A percentile compares a stretch with the other conserved stretches of the same genome.
Conservation (phyloP, 208 protist species). For the Trypanosoma platydactyli region DNA sequence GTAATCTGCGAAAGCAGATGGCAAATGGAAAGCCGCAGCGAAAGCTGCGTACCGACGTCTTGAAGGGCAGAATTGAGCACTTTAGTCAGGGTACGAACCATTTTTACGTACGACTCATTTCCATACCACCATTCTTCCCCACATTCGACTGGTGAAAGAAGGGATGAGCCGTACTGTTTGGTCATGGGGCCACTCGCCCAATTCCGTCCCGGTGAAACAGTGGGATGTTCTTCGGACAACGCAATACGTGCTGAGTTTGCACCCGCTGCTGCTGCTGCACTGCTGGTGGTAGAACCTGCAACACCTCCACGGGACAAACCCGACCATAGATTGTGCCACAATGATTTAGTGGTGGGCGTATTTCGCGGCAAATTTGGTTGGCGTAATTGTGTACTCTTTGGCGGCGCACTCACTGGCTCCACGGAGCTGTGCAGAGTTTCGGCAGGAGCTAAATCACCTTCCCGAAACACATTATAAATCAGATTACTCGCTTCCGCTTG, state of each 20-base stretch:
- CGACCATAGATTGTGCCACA: constrained; percentile 9
- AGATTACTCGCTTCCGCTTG: not conserved
- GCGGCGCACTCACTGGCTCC: not conserved
- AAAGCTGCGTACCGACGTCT: constrained; percentile 34
- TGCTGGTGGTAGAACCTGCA: not conserved
- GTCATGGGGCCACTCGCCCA: not conserved
- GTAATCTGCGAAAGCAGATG: constrained; percentile 46
- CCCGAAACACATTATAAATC: not conserved
- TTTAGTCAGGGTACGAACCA: constrained; percentile 43
- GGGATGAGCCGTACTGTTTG: not conserved
- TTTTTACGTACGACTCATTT: constrained; percentile 50
- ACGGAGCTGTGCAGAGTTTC: not conserved
- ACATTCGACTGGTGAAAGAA: not conserved
- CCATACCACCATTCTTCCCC: constrained; percentile 38
- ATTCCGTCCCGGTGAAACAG: not conserved
- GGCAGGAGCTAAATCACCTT: not conserved
- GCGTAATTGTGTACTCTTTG: not conserved
- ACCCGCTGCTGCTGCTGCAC: not conserved
- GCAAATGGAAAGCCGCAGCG: constrained; percentile 43
- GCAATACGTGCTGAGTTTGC: not conserved
- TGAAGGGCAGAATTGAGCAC: constrained; percentile 38
- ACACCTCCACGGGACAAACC: not conserved
- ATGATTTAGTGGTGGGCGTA: not conserved
- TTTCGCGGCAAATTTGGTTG: not conserved
- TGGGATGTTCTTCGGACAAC: constrained; percentile 1